These are phyloP conservation scores for Tolypocladium paradoxum DNA, from an alignment of 2,329 filamentous ascomycete genomes.

Conservation along the genomic window DNA sequence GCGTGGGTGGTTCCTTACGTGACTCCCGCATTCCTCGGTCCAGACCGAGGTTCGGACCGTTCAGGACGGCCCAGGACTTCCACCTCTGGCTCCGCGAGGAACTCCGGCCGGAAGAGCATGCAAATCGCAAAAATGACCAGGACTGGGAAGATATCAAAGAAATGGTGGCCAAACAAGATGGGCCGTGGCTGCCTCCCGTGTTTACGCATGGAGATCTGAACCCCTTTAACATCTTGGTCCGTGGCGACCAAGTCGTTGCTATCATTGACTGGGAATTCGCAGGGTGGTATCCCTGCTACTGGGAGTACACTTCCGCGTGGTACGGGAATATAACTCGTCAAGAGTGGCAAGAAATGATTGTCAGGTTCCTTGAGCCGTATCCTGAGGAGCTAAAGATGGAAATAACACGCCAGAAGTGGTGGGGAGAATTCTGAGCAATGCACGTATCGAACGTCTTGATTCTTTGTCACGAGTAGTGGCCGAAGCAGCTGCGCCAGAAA, in stretches of 20 bases:
- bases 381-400: slow-evolving; percentile 31
- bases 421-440: slow-evolving; percentile 16
- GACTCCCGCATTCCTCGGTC: slow-evolving; percentile 15
- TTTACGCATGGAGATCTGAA: slow-evolving; percentile 38
- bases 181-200: slow-evolving; percentile 21
- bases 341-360: slow-evolving; percentile 24
- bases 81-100: slow-evolving; percentile 19
- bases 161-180: slow-evolving; percentile 24
- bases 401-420: slow-evolving; percentile 24
- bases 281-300: slow-evolving; percentile 22
- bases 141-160: slow-evolving; percentile 17
- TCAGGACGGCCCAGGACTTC: slow-evolving; percentile 18
- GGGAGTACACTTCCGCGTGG: slow-evolving; percentile 21
- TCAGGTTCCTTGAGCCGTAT: slow-evolving; percentile 24
- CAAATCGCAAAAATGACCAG: slow-evolving; percentile 6
- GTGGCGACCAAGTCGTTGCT: slow-evolving; percentile 28
- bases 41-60: slow-evolving; percentile 17
- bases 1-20: slow-evolving; percentile 13
- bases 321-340: slow-evolving; percentile 10
- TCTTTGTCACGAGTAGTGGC: too few species aligned
- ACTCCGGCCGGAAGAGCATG: slow-evolving; percentile 12
- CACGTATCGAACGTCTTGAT: neutral
- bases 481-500: too few species aligned
- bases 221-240: slow-evolving; percentile 30
- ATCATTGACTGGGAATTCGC: slow-evolving; percentile 28